Percentiles rank a stretch among this genome's conserved stretches.
These are phyloP conservation scores for Fusarium cicatricum DNA, from an alignment of 2,329 filamentous ascomycete species.

Conservation along the genomic window DNA sequence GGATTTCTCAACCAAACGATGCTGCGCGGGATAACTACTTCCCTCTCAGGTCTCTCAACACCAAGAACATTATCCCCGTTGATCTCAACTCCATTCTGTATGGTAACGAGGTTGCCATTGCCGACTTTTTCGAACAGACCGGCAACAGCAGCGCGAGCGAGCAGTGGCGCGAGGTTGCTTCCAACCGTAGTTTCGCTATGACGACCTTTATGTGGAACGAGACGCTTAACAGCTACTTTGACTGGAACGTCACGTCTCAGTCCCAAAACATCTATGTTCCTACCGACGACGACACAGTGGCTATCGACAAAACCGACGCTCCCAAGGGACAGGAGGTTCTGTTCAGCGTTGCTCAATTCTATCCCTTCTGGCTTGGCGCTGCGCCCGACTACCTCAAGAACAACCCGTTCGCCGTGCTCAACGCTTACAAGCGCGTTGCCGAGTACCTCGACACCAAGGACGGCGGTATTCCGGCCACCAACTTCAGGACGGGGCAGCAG, in stretches of 20 bases:
- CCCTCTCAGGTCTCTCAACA: constrained; percentile 70
- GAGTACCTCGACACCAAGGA: constrained; percentile 59
- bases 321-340: constrained; percentile 64
- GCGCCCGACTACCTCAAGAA: constrained; percentile 64
- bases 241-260: constrained; percentile 70
- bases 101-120: constrained; percentile 68
- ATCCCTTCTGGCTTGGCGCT: constrained; percentile 74
- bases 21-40: constrained; percentile 69
- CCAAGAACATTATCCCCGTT: constrained; percentile 65
- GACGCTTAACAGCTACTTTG: constrained; percentile 70
- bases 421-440: constrained; percentile 62
- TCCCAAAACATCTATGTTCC: constrained; percentile 64
- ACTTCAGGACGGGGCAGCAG: constrained; percentile 68
- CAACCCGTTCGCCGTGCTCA: constrained; percentile 65
- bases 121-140: constrained; percentile 59
- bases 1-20: constrained; percentile 64
- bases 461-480: constrained; percentile 70
- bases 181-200: constrained; percentile 67
- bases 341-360: constrained; percentile 68
- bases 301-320: constrained; percentile 49
- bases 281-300: constrained; percentile 52
- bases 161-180: constrained; percentile 59
- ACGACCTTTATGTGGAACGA: constrained; percentile 70
- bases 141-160: constrained; percentile 60
- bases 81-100: constrained; percentile 76